Evolutionary conservation across 2,329 filamentous ascomycete genomes (phyloP).

Genomic region (Diaporthe vexans): DNA sequence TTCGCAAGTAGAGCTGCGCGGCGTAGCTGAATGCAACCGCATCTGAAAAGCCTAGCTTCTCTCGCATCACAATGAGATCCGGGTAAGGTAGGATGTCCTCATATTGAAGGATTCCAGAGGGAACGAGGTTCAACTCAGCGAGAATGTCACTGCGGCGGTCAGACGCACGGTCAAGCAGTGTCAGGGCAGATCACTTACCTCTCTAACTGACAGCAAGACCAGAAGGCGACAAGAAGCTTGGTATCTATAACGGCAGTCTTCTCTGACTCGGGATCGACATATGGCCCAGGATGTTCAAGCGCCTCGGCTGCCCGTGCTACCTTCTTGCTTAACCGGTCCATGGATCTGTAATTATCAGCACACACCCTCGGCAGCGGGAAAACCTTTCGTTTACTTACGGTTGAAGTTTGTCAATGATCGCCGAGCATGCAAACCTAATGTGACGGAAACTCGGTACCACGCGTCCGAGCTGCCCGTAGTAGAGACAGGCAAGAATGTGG

Average conservation of each 20-base stretch:
- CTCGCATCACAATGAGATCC: constrained; percentile 61
- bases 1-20: constrained; percentile 75
- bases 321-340: constrained; percentile 58
- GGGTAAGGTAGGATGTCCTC: constrained; percentile 78
- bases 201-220: constrained; percentile 94
- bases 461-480: constrained; percentile 88
- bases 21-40: constrained; percentile 71
- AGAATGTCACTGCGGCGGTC: constrained; percentile 79
- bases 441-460: constrained; percentile 85
- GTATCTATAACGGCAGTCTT: constrained; percentile 65
- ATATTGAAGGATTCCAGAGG: constrained; percentile 72
- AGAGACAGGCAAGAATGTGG: constrained; percentile 86
- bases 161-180: constrained; percentile 42
- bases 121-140: constrained; percentile 80
- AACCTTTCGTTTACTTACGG: constrained; percentile 64
- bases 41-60: constrained; percentile 59
- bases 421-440: constrained; percentile 69
- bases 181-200: constrained; percentile 66
- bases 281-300: constrained; percentile 41
- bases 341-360: constrained; percentile 54
- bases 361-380: background rate
- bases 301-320: background rate
- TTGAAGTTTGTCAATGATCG: constrained; percentile 80
- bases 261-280: constrained; percentile 28
- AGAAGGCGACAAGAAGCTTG: constrained; percentile 82